Evolutionary conservation across 1,284 basidiomycete genomes (phyloP).

Genomic region (Paramarasmius palmivorus): DNA sequence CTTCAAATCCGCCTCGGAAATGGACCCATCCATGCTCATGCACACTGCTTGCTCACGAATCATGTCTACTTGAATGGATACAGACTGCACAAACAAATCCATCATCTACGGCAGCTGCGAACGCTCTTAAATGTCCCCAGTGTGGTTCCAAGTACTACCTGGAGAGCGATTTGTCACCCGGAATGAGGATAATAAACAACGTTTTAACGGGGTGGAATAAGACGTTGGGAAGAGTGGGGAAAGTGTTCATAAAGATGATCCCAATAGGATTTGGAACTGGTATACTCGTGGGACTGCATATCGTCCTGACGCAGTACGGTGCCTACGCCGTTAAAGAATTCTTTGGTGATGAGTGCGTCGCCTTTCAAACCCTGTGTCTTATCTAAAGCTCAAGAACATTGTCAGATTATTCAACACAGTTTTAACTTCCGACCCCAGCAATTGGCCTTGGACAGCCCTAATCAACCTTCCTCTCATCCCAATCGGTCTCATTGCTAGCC

Average conservation of each 20-base stretch:
- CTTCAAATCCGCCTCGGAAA: slow-evolving; percentile 43
- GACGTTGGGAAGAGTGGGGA: slow-evolving; percentile 9
- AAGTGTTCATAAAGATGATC: slow-evolving; percentile 4
- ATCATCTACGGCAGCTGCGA: slow-evolving; percentile 41
- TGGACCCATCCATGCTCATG: slow-evolving; percentile 83
- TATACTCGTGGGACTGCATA: slow-evolving; percentile 52
- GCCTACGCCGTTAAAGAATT: slow-evolving; percentile 70
- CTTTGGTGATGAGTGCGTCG: slow-evolving; percentile 63
- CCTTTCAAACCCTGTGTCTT: neutral
- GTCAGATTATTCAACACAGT: slow-evolving; percentile 58
- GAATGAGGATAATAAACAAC: slow-evolving; percentile 49
- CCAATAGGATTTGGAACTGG: slow-evolving; percentile 45
- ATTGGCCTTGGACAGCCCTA: slow-evolving; percentile 73
- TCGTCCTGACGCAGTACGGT: slow-evolving; percentile 67
- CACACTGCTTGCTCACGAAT: slow-evolving; percentile 77
- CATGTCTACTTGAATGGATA: slow-evolving; percentile 78
- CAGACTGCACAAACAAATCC: slow-evolving; percentile 59
- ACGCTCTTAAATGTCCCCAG: slow-evolving; percentile 78
- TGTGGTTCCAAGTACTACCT: slow-evolving; percentile 68
- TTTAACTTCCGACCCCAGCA: slow-evolving; percentile 60
- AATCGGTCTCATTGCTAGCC: slow-evolving; percentile 54
- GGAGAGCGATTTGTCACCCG: slow-evolving; percentile 56
- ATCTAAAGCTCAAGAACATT: neutral
- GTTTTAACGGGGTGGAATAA: slow-evolving; percentile 34
- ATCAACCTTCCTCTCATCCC: slow-evolving; percentile 70